Percentiles rank a stretch among this genome's conserved stretches.
phyloP scores from a whole-genome alignment of 2,329 filamentous ascomycete species.

The Colletotrichum incanum region DNA sequence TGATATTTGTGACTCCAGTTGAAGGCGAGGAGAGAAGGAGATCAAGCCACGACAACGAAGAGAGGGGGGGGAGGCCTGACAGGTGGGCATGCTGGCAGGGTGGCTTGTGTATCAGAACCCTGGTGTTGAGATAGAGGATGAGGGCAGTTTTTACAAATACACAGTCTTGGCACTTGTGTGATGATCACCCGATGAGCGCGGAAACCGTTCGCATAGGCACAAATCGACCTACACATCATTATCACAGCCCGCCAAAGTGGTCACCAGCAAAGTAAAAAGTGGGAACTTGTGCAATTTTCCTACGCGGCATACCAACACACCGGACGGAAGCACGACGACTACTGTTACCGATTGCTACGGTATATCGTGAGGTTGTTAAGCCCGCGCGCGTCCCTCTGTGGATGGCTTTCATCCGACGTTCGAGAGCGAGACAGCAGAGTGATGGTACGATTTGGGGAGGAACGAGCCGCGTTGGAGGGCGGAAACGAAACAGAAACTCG shows the following conservation, averaged over 20 bases:
- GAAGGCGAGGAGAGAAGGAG: background rate
- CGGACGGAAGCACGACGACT: background rate
- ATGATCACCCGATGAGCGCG: slow-evolving; percentile 16
- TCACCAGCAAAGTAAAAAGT: background rate
- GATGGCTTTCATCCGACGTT: slow-evolving; percentile 28
- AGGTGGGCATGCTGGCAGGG: background rate
- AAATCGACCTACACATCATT: background rate
- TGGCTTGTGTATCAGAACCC: slow-evolving; percentile 26
- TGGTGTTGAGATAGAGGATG: background rate
- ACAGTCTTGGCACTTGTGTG: slow-evolving; percentile 31
- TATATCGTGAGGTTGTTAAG: background rate
- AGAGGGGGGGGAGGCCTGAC: background rate
- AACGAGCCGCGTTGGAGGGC: background rate
- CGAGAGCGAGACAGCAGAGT: background rate
- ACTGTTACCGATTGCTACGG: slow-evolving; percentile 4
- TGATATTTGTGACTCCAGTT: background rate
- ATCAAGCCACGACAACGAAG: background rate
- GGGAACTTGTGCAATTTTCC: background rate
- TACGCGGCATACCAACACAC: background rate
- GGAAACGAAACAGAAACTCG: slow-evolving; percentile 34
- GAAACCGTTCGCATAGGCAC: background rate
- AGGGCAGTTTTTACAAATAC: slow-evolving; percentile 21
- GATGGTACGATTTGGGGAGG: background rate
- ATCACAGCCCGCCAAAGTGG: background rate
- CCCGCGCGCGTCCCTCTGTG: background rate